phyloP scores from a whole-genome alignment of 2,329 filamentous ascomycete species.

The Aureobasidium sp. region DNA sequence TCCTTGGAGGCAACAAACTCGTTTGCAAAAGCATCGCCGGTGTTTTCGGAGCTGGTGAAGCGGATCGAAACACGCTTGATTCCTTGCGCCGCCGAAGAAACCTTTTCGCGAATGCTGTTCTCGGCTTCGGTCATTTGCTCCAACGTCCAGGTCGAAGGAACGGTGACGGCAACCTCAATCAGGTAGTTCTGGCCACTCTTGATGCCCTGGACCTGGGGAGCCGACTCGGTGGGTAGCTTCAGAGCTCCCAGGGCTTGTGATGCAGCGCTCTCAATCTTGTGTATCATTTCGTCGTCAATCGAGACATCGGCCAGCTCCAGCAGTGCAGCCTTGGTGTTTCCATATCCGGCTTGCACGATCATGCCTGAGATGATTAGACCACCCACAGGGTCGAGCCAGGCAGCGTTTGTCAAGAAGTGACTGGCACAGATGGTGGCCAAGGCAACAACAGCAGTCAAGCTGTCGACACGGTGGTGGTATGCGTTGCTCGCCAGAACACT shows the following conservation, averaged over 20 bases:
- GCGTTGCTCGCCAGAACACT: constrained; percentile 94
- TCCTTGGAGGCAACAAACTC: constrained; percentile 46
- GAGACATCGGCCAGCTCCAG: constrained; percentile 86
- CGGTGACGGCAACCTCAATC: constrained; percentile 79
- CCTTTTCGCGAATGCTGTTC: constrained; percentile 60
- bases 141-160: constrained; percentile 70
- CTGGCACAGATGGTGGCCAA: constrained; percentile 82
- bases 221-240: constrained; percentile 18
- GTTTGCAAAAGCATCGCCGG: constrained; percentile 57
- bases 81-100: constrained; percentile 73
- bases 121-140: constrained; percentile 65
- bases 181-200: constrained; percentile 97
- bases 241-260: constrained; percentile 47
- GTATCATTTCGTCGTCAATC: constrained; percentile 77
- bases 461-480: constrained; percentile 93
- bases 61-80: constrained; percentile 77
- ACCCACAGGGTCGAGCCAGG: constrained; percentile 91
- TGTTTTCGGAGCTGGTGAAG: constrained; percentile 65
- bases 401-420: constrained; percentile 75
- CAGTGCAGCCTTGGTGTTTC: constrained; percentile 75
- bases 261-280: constrained; percentile 61
- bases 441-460: constrained; percentile 88
- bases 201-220: constrained; percentile 60
- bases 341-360: constrained; percentile 83
- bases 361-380: constrained; percentile 87